Conservation (phyloP, 192 early-diverging fungal genomes). For the Blastocladiella britannica region DNA sequence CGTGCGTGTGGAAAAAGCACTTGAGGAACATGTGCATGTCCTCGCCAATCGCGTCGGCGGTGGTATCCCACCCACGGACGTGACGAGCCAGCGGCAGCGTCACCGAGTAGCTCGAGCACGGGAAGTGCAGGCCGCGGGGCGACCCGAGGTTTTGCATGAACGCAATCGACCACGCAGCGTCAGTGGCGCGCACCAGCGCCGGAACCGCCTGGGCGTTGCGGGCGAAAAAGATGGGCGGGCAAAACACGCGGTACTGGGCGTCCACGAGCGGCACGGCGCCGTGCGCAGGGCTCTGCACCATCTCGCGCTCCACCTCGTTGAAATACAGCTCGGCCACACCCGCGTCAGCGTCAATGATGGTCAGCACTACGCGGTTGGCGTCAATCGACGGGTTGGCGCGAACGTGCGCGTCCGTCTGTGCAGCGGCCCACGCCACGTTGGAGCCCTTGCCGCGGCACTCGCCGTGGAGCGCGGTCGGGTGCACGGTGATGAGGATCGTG, state of each 20-base stretch:
- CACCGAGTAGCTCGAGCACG: conserved; percentile 55
- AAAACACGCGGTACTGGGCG: conserved; percentile 18
- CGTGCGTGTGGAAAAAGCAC: conserved; percentile 51
- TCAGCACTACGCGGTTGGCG: conserved; percentile 38
- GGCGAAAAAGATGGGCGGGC: conserved; percentile 27
- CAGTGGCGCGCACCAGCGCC: conserved; percentile 44
- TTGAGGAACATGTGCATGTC: conserved; percentile 70
- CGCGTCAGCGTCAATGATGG: conserved; percentile 53
- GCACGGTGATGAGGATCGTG: conserved; percentile 46
- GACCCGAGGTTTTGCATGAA: conserved; percentile 51
- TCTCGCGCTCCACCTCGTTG: conserved; percentile 9
- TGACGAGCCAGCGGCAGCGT: conserved; percentile 45
- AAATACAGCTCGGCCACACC: conserved; percentile 53
- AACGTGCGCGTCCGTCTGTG: conserved; percentile 8
- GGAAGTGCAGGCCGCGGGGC: conserved; percentile 34
- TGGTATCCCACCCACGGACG: conserved; percentile 58
- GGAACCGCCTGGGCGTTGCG: conserved; percentile 47
- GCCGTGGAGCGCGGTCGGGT: conserved; percentile 39
- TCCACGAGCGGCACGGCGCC: conserved; percentile 17
- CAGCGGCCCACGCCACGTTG: conserved; percentile 47
- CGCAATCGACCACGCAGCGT: conserved; percentile 53
- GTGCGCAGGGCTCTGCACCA: conserved; percentile 12
- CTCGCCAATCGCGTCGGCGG: conserved; percentile 56
- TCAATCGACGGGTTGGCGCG: conserved; percentile 13
- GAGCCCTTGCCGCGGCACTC: conserved; percentile 52